A percentile compares a stretch with the other conserved stretches of the same genome.
Conservation (phyloP, 805 yeast species). For the Saccharomycopsis selenospora region DNA sequence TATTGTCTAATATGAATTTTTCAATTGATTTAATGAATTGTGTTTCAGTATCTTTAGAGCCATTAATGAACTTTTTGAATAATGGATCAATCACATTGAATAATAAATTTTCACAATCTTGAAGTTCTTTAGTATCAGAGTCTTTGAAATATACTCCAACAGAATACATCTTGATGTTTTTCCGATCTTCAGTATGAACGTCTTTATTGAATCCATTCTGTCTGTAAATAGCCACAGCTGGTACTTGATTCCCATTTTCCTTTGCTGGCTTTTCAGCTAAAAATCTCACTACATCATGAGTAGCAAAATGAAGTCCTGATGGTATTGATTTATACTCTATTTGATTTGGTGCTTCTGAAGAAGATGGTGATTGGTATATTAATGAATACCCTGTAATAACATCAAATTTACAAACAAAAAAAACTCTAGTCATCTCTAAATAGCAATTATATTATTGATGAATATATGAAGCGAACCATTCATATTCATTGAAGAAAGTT, state of each 20-base stretch:
- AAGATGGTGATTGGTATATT: constrained; percentile 4
- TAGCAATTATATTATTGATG: too few species aligned
- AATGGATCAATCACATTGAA: background rate
- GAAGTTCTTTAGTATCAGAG: background rate
- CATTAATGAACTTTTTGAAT: background rate
- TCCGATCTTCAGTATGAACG: constrained; percentile 9
- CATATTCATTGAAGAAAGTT: too few species aligned
- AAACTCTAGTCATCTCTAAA: background rate
- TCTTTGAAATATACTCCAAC: constrained; percentile 9
- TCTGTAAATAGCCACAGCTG: constrained; percentile 8
- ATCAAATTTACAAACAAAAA: constrained; percentile 14
- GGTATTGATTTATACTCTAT: constrained; percentile 18
- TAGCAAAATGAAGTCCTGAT: constrained; percentile 16
- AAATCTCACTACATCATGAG: constrained; percentile 14
- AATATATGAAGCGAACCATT: background rate
- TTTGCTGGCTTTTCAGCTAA: background rate
- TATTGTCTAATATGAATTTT: background rate
- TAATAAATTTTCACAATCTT: background rate
- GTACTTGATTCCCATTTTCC: background rate
- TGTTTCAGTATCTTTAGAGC: background rate
- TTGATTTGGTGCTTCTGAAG: background rate
- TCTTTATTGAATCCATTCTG: constrained; percentile 17
- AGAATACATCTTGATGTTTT: constrained; percentile 15
- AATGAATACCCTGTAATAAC: constrained; percentile 11
- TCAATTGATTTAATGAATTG: background rate